Percentiles rank a stretch among this genome's conserved stretches.
phyloP scores from a whole-genome alignment of 352 stramenopile genomes.

The Globisporangium takayamanum region DNA sequence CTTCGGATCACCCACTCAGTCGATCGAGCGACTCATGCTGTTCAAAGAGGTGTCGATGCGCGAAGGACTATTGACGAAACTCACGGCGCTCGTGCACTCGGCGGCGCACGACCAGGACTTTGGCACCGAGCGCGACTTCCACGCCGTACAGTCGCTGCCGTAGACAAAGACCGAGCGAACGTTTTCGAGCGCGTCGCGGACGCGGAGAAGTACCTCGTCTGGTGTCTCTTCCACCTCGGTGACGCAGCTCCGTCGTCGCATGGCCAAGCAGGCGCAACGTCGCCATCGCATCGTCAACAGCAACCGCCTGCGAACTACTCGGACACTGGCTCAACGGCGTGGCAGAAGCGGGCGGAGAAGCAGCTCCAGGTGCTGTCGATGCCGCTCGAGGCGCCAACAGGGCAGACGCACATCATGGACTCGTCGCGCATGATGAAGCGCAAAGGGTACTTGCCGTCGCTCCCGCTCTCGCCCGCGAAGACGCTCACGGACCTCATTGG shows the following conservation, averaged over 20 bases:
- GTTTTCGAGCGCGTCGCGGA: slow-evolving; percentile 30
- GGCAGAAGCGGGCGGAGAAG: slow-evolving; percentile 60
- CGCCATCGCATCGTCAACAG: not conserved
- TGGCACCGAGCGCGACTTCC: slow-evolving; percentile 43
- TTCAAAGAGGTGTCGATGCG: slow-evolving; percentile 54
- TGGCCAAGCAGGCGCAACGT: not conserved
- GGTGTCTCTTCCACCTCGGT: slow-evolving; percentile 45
- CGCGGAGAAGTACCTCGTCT: slow-evolving; percentile 61
- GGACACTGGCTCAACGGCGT: slow-evolving; percentile 19
- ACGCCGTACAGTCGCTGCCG: slow-evolving; percentile 18
- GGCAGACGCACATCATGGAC: slow-evolving; percentile 54
- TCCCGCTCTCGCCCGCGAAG: slow-evolving; percentile 51
- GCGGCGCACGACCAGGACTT: slow-evolving; percentile 23
- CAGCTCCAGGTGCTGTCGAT: slow-evolving; percentile 65
- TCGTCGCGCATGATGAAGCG: slow-evolving; percentile 74
- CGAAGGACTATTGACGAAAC: slow-evolving; percentile 46
- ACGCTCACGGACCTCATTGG: slow-evolving; percentile 56
- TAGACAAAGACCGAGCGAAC: slow-evolving; percentile 22
- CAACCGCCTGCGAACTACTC: not conserved
- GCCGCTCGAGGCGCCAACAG: slow-evolving; percentile 47
- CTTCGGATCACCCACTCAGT: not conserved
- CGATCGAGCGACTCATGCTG: slow-evolving; percentile 31
- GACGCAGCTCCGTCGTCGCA: slow-evolving; percentile 1
- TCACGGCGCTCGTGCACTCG: slow-evolving; percentile 31
- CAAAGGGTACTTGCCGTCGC: slow-evolving; percentile 50